Conservation (phyloP, 192 early-diverging fungal species). For the Backusella circina region DNA sequence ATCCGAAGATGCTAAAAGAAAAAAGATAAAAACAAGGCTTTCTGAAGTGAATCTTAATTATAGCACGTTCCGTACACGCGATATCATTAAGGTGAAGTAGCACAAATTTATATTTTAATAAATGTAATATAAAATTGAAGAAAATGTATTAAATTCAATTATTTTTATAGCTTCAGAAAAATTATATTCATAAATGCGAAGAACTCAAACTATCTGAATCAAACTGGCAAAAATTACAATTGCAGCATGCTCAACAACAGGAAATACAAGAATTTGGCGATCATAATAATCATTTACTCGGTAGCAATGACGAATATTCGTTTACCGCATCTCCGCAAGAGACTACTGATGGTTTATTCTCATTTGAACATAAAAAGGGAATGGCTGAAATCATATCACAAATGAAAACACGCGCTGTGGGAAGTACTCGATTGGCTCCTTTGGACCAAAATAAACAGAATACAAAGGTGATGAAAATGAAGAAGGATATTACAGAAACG, state of each 20-base stretch:
- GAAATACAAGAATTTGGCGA: background rate
- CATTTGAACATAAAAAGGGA: slow-evolving; percentile 15
- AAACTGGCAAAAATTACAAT: background rate
- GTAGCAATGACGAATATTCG: background rate
- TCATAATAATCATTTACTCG: background rate
- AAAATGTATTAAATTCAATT: background rate
- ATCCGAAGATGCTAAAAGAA: slow-evolving; percentile 18
- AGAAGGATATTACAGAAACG: slow-evolving; percentile 36
- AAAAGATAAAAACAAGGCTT: slow-evolving; percentile 13
- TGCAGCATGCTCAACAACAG: background rate
- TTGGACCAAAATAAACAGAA: slow-evolving; percentile 30
- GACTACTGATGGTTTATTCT: background rate
- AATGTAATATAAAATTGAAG: background rate
- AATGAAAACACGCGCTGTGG: slow-evolving; percentile 24
- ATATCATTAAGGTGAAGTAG: slow-evolving; percentile 13
- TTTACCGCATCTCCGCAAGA: slow-evolving; percentile 2
- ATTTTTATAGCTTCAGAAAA: background rate
- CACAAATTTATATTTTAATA: slow-evolving; percentile 1
- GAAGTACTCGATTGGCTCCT: background rate
- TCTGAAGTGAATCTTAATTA: slow-evolving; percentile 28
- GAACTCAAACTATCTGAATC: background rate
- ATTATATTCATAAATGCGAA: background rate
- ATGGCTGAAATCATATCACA: slow-evolving; percentile 27
- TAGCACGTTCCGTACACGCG: slow-evolving; percentile 11
- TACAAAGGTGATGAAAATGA: slow-evolving; percentile 31